A percentile compares a stretch with the other conserved stretches of the same genome.
Evolutionary conservation across 2,329 filamentous ascomycete genomes (phyloP).

Genomic region (Periglandula ipomoeae): DNA sequence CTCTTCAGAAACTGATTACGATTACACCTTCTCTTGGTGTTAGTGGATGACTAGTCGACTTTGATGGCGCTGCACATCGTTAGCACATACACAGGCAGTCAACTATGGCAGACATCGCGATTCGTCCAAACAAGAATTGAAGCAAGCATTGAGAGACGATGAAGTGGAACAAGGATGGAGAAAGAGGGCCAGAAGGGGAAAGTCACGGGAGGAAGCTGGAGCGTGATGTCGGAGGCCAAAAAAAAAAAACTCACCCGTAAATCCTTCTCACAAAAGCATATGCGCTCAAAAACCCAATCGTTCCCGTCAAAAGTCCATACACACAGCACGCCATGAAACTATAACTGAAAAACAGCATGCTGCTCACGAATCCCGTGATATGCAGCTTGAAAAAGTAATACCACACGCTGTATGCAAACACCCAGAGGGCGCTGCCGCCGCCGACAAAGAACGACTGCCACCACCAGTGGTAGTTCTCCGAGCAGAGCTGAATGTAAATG

Average conservation of each 20-base stretch:
- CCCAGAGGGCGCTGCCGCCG: conserved; percentile 67
- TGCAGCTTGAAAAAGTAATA: conserved; percentile 76
- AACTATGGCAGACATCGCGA: not conserved
- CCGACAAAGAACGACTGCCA: conserved; percentile 82
- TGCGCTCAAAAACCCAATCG: conserved; percentile 73
- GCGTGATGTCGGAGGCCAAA: too few species aligned
- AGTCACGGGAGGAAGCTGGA: not conserved
- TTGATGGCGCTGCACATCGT: conserved; percentile 37
- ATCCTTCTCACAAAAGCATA: conserved; percentile 80
- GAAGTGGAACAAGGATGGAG: not conserved
- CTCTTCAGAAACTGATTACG: too few species aligned
- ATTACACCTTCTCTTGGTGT: too few species aligned
- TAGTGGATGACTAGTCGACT: conserved; percentile 32
- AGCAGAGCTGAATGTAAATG: conserved; percentile 73
- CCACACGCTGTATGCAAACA: conserved; percentile 76
- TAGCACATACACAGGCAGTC: too few species aligned
- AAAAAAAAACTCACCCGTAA: conserved; percentile 52
- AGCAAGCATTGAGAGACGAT: not conserved
- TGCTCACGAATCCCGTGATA: conserved; percentile 70
- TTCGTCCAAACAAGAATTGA: too few species aligned
- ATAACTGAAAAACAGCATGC: conserved; percentile 77
- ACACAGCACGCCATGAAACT: conserved; percentile 73
- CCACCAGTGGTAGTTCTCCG: conserved; percentile 88
- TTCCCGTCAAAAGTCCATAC: conserved; percentile 74
- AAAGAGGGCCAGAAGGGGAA: not conserved